phyloP scores from a whole-genome alignment of 441 rosid genomes.

The Adansonia rubrostipa region DNA sequence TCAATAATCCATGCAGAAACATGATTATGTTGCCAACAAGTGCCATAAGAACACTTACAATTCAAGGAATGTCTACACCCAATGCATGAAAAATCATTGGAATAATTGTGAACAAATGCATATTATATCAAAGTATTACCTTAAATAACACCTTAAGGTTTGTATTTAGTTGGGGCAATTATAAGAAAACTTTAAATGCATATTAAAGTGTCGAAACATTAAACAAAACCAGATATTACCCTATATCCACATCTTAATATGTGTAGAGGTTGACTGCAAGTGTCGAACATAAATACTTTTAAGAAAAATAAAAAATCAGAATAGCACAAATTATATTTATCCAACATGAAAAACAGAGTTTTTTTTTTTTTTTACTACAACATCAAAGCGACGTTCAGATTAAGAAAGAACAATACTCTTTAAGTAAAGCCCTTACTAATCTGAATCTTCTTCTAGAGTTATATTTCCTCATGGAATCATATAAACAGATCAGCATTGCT shows the following conservation, averaged over 20 bases:
- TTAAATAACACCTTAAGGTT: not conserved
- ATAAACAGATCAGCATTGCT: slow-evolving; percentile 29
- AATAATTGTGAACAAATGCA: not conserved
- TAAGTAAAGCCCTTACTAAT: not conserved
- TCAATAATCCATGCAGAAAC: not conserved
- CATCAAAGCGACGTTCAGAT: not conserved
- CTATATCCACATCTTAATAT: no score
- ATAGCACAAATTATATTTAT: not conserved
- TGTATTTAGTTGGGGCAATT: not conserved
- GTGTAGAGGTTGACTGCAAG: no score
- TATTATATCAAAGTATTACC: not conserved
- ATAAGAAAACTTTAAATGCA: not conserved
- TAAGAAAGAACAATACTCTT: not conserved
- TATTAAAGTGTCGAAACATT: not conserved
- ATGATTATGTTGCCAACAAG: not conserved
- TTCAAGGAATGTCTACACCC: not conserved
- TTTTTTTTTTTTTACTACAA: not conserved
- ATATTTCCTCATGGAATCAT: not conserved
- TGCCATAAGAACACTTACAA: not conserved
- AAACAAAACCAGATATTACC: no score
- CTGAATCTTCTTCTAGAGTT: not conserved
- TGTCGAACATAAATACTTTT: no score
- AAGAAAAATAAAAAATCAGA: no score
- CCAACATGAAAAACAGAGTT: not conserved
- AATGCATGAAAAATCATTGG: not conserved